Base-by-base conservation (phyloP, 768 basidiomycete species). In the Mycena belliarum region DNA sequence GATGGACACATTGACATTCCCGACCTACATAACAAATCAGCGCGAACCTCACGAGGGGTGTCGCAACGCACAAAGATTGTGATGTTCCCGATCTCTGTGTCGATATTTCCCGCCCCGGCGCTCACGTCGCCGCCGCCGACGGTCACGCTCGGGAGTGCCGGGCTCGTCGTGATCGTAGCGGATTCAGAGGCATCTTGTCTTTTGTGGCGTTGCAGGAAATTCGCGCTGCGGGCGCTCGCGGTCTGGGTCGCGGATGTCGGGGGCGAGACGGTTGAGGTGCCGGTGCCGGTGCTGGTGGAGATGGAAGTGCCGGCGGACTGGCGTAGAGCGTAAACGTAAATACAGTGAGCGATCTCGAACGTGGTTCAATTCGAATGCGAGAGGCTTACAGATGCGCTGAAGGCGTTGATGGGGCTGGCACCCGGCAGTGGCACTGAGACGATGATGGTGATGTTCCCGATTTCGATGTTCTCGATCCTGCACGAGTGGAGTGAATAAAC, bases 341-440 rank as follows among this genome's bases (percentile, higher is more conserved):
- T 35, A 35, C 33, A 35, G 33, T 2, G 41, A 32, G n/a, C 8
- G 7, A 24, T 5, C 23, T 18, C n/a, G 26, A 43, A 18, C 18
- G 37, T 10, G 28, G 37, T 45, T 29, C 45, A n/a, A 4, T 9
- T 8, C 14, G 47, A 25, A 26, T 21, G 18, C 49, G 48, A n/a
- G 20, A n/a, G 24, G 50, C 63, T 26, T 38, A 63, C 63, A 4
- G 51, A 60, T 26, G 59, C 59, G 44, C 63, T 63, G 55, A 63
- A 63, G n/a, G 63, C 59, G 40, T 60, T 63, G 4, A 63, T 47
- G 14, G 63, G 63, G 49, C 63, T 63, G 1, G 63, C 63, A 25
- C 63, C 63, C 7, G 63, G 63, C 28, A 63, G 55, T 28, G 63
- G 63, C 16, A 63, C 63, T n/a, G 63, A 60, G 38, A 63, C 55